Evolutionary conservation across 106 monocot genomes (phyloP), one percentile per base, ranked within the genome.

Genomic region (Dactylorhiza incarnata): DNA sequence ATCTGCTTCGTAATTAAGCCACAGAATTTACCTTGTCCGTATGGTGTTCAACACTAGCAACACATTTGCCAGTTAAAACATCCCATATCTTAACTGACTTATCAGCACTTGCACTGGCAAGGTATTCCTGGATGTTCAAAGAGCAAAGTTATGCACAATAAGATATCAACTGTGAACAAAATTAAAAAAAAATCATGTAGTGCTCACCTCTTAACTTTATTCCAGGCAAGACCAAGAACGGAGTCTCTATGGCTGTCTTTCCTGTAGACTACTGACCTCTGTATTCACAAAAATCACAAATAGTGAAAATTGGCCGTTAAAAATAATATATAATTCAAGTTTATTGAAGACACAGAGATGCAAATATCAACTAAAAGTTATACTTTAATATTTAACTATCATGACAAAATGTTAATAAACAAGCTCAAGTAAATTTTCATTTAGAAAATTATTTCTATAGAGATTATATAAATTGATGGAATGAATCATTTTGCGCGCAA

Each of bases 31-130:
- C 95, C 93, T 93, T 89, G 73, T 96, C 87, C 19, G 81, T 78
- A 73, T 96, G 96, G 77, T 96, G 93, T 74, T 85, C 74, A 46
- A 89, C 50, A 61, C 89, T 93, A n/a, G 89, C 76, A 75, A 74
- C 86, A 83, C 93, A 96, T 81, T 90, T 85, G 7, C 77, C 82
- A 53, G 80, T 81, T n/a, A 72, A 89, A 61, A 96, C 25, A 79
- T 96, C 89, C 96, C 96, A 96, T 29, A 96, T 76, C 74, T 96
- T 96, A 45, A 90, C 89, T 46, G 87, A 85, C 20, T 84, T 84
- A 85, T 96, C 96, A 72, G 86, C 93, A 84, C 96, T 93, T 75
- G 90, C 96, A 91, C 96, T 96, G 48, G 96, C 96, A 96, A 73
- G 67, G 91, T 89, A 80, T 97, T 97, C 89, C 93, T 94, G 80